phyloP scores from a whole-genome alignment of 78 protist species.

The Dictyostelium brefeldianum region DNA sequence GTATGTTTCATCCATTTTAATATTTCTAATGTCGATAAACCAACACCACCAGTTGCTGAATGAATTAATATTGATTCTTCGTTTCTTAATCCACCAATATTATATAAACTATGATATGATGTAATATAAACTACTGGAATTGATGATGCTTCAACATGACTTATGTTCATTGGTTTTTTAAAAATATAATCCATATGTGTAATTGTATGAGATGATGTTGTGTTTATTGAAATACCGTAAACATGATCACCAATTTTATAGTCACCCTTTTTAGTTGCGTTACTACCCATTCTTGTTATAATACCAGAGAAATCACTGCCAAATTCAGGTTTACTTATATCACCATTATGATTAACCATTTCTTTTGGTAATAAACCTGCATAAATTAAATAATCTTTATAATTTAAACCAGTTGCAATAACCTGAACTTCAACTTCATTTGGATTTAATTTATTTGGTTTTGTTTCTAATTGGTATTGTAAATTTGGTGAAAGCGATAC shows the following conservation, averaged over 20 bases:
- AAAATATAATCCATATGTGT: too few species aligned
- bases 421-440: slow-evolving; percentile 44
- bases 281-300: slow-evolving; percentile 5
- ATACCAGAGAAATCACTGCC: slow-evolving; percentile 68
- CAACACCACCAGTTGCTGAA: slow-evolving; percentile 64
- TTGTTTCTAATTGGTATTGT: neutral
- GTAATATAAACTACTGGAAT: too few species aligned
- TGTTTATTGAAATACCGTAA: too few species aligned
- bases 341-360: neutral
- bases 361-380: slow-evolving; percentile 11
- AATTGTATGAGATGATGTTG: too few species aligned
- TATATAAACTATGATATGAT: neutral
- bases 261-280: neutral
- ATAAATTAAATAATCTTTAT: slow-evolving; percentile 28
- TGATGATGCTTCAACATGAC: too few species aligned
- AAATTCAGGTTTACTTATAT: slow-evolving; percentile 37
- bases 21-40: slow-evolving; percentile 10
- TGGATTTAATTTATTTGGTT: neutral
- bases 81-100: neutral
- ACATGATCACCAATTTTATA: too few species aligned
- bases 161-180: too few species aligned
- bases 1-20: slow-evolving; percentile 30
- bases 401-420: slow-evolving; percentile 48
- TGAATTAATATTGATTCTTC: slow-evolving; percentile 57
- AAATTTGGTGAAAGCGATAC: neutral